Base-by-base conservation (phyloP, 257 asterid genomes). In the Solanum appendiculatum region DNA sequence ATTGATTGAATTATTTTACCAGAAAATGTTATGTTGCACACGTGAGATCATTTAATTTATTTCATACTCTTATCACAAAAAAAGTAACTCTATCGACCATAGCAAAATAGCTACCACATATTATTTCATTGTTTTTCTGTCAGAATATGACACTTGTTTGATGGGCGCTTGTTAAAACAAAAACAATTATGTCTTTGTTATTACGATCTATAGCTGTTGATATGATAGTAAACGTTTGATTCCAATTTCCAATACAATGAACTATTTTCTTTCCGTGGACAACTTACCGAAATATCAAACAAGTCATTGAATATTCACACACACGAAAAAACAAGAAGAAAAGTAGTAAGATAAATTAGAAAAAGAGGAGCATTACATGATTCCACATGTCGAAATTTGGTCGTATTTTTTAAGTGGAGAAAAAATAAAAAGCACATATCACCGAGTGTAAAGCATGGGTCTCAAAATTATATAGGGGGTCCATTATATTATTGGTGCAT, bases 41-140 rank as follows among this genome's bases (percentile, higher is more conserved):
- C 93, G 92, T 90, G 94, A 90, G 88, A 36, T 46, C n/a, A 66
- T 82, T 88, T 54, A 6, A 66, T 82, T 88, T 54, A 3, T 20
- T 37, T 68, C 68, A 46, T n/a, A 34, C 63, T 29, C 82, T 27
- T 16, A 72, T 29, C 16, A 37, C 33, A 27, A 56, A 25, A 56
- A 16, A 25, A 15, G 40, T 75, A n/a, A 16, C 58, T 25, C 60
- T 40, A 40, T 3, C 21, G 25, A 75, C 13, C 60, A 77, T 44
- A 78, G 25, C 6, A 4, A 31, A 56, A 15, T 44, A 15, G 39
- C 6, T 6, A 7, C 27, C 85, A 46, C 84, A 46, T 80, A 29
- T 78, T 78, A 2, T 27, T 78, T 27, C 66, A 80, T 80, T 80
- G 66, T 80, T 80, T 44, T 78, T 39, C 18, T 44, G 36, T 25